Evolutionary conservation across 257 asterid species (phyloP).

Genomic region (Solanum virginianum): DNA sequence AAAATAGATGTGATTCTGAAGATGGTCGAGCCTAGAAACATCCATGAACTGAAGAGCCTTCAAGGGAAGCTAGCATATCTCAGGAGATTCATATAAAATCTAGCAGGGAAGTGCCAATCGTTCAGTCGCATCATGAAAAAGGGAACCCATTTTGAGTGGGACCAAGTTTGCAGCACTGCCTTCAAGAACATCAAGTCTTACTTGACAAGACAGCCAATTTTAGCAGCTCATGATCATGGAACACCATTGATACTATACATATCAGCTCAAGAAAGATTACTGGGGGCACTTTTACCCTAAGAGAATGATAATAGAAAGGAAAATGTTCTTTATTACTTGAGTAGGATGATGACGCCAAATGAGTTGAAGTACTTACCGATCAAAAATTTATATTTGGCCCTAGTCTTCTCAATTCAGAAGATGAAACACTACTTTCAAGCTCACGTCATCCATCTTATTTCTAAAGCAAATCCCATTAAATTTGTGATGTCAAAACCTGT

Average conservation of each 20-base stretch:
- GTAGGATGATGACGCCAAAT: background rate
- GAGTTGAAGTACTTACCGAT: background rate
- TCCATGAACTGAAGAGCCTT: background rate
- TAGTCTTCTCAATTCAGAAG: background rate
- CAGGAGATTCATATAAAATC: background rate
- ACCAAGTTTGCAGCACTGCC: background rate
- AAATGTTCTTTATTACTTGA: background rate
- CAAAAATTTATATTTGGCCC: background rate
- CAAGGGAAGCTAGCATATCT: background rate
- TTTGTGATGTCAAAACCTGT: background rate
- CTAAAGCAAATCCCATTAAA: background rate
- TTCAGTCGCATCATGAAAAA: background rate
- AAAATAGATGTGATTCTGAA: too few species aligned
- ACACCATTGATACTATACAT: background rate
- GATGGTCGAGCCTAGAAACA: too few species aligned
- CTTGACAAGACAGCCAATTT: background rate
- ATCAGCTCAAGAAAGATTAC: background rate
- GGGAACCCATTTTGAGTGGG: background rate
- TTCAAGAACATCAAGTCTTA: background rate
- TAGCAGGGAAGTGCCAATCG: background rate
- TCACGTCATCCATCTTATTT: background rate
- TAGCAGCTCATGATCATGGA: background rate
- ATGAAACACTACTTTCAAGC: background rate
- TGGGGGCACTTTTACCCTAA: background rate
- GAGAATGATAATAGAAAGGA: background rate